These are phyloP conservation scores for Agarophyton chilense DNA, from an alignment of 23 red algal species.

Conservation along the genomic window DNA sequence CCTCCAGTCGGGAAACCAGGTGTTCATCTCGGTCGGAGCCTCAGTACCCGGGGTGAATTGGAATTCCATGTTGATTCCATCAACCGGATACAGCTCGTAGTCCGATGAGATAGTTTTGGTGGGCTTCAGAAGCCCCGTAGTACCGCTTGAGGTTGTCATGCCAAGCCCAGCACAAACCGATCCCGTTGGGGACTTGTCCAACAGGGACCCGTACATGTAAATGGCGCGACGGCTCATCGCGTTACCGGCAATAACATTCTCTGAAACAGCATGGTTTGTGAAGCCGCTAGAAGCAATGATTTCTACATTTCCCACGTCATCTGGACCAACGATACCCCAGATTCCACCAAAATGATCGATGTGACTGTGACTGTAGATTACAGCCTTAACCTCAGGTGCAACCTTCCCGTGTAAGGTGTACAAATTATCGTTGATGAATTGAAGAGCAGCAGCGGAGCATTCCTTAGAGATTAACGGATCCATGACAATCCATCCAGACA, in stretches of 20 bases:
- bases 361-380: constrained; percentile 36
- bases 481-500: constrained; percentile 10
- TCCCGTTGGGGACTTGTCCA: neutral
- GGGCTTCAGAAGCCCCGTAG: neutral
- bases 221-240: constrained; percentile 32
- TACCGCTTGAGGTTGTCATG: neutral
- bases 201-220: constrained; percentile 16
- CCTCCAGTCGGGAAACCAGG: neutral
- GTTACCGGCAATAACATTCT: constrained; percentile 37
- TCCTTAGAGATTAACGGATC: constrained; percentile 6
- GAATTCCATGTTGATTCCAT: constrained; percentile 22
- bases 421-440: neutral
- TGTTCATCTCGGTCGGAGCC: constrained; percentile 27
- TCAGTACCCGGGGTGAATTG: constrained; percentile 14
- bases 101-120: neutral
- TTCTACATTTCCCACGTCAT: neutral
- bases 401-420: neutral
- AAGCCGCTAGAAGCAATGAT: neutral
- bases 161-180: neutral
- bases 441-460: neutral
- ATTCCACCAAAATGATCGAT: constrained; percentile 21
- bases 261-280: constrained; percentile 7
- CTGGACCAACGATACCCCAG: neutral
- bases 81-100: neutral
- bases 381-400: neutral